Conservation (phyloP, 208 protist genomes). For the Wallacemonas sp. region DNA sequence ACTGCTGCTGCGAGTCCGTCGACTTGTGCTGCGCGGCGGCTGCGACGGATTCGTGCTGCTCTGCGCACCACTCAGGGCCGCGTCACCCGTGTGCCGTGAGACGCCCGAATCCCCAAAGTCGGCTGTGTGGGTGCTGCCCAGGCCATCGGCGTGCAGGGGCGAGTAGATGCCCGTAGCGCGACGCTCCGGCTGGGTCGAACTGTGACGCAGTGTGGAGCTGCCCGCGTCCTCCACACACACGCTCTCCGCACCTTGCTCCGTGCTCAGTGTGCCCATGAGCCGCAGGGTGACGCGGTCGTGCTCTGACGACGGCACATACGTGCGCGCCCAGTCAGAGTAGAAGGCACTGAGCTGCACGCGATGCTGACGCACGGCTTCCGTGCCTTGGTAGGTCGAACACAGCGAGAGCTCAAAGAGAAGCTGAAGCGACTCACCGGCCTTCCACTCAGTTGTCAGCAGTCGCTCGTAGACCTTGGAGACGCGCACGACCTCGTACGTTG, state of each 20-base stretch:
- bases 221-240: background rate
- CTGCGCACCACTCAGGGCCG: no score
- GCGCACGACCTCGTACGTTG: slow-evolving; percentile 66
- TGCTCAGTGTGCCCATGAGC: slow-evolving; percentile 4
- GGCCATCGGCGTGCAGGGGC: background rate
- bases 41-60: no score
- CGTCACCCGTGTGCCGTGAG: no score
- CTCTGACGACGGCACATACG: slow-evolving; percentile 26
- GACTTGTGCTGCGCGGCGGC: no score
- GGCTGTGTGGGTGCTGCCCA: background rate
- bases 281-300: slow-evolving; percentile 13
- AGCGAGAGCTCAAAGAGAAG: slow-evolving; percentile 73
- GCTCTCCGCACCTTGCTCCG: background rate
- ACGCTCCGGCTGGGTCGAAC: background rate
- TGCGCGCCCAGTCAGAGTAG: slow-evolving; percentile 75
- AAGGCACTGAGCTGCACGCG: slow-evolving; percentile 67
- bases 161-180: background rate
- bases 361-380: slow-evolving; percentile 38
- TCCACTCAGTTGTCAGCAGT: slow-evolving; percentile 69
- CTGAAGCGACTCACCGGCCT: slow-evolving; percentile 46
- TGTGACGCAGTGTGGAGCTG: background rate
- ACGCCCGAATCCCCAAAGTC: no score
- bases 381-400: slow-evolving; percentile 26
- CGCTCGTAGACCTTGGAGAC: slow-evolving; percentile 54
- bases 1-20: background rate